Conservation (phyloP, 305 asterid genomes). For the Fraxinus ornus region DNA sequence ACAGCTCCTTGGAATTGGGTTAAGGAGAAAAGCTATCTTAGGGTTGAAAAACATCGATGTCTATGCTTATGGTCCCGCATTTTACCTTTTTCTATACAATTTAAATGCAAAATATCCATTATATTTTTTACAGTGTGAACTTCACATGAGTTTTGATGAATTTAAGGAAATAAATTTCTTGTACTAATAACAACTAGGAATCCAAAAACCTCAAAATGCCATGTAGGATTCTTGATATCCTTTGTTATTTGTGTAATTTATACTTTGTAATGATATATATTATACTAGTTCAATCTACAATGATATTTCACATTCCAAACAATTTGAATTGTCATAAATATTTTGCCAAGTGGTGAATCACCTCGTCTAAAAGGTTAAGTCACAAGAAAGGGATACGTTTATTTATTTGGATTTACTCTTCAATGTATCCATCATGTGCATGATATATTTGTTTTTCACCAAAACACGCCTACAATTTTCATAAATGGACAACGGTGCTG, state of each 20-base stretch:
- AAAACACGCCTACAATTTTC: neutral
- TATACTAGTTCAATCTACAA: neutral
- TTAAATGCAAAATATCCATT: neutral
- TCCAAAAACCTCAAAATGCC: neutral
- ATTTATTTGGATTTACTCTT: neutral
- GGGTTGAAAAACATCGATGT: conserved; percentile 90
- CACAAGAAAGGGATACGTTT: neutral
- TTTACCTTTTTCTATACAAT: neutral
- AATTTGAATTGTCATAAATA: neutral
- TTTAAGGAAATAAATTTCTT: neutral
- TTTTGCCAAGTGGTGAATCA: neutral
- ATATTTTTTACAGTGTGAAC: neutral
- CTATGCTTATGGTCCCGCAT: conserved; percentile 77
- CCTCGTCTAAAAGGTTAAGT: neutral
- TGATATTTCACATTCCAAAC: neutral
- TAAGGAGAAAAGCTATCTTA: conserved; percentile 61
- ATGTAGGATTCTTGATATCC: conserved; percentile 3
- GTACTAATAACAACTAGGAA: neutral
- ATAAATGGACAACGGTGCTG: neutral
- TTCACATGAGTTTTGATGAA: neutral
- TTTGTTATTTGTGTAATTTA: neutral
- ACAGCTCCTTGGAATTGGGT: conserved; percentile 81
- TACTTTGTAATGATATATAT: neutral
- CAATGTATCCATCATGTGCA: neutral
- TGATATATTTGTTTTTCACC: neutral